phyloP scores from a whole-genome alignment of 495 filamentous ascomycete species.

The Rhizodiscina lignyota region DNA sequence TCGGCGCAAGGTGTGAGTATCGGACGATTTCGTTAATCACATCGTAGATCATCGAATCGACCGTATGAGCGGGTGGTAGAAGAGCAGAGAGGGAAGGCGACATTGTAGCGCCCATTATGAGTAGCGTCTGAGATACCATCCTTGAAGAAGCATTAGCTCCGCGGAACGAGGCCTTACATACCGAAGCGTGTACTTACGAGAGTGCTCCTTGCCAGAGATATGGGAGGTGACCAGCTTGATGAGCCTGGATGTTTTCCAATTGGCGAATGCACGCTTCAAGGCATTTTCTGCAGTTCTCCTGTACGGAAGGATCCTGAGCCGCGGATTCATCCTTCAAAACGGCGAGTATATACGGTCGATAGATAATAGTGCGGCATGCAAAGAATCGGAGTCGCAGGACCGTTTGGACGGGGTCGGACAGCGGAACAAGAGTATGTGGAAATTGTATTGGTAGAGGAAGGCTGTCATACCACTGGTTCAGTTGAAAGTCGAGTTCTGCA shows the following conservation, averaged over 20 bases:
- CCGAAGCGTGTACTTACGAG: conserved; percentile 21
- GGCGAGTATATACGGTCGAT: conserved; percentile 64
- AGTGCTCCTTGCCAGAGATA: conserved; percentile 76
- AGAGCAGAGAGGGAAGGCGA: conserved; percentile 52
- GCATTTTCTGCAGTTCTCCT: conserved; percentile 64
- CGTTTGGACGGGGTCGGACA: conserved; percentile 60
- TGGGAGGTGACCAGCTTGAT: conserved; percentile 74
- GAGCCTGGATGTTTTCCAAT: conserved; percentile 60
- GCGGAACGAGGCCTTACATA: neutral
- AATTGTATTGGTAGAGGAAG: conserved; percentile 59
- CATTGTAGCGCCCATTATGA: conserved; percentile 76
- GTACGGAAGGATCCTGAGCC: conserved; percentile 47
- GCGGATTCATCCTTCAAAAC: conserved; percentile 64
- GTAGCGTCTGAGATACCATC: conserved; percentile 61
- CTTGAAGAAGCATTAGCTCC: conserved; percentile 1
- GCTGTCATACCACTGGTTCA: conserved; percentile 72
- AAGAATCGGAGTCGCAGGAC: conserved; percentile 65
- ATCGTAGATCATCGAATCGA: conserved; percentile 58
- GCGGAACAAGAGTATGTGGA: conserved; percentile 44
- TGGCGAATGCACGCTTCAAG: conserved; percentile 69
- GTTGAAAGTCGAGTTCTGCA: conserved; percentile 63
- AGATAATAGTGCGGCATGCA: conserved; percentile 74
- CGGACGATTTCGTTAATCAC: conserved; percentile 57
- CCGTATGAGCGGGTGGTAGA: conserved; percentile 41
- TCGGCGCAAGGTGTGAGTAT: conserved; percentile 59